Percentiles rank a stretch among this genome's conserved stretches.
Evolutionary conservation across 352 stramenopile species (phyloP).

Genomic region (Thraustochytrium sp.): DNA sequence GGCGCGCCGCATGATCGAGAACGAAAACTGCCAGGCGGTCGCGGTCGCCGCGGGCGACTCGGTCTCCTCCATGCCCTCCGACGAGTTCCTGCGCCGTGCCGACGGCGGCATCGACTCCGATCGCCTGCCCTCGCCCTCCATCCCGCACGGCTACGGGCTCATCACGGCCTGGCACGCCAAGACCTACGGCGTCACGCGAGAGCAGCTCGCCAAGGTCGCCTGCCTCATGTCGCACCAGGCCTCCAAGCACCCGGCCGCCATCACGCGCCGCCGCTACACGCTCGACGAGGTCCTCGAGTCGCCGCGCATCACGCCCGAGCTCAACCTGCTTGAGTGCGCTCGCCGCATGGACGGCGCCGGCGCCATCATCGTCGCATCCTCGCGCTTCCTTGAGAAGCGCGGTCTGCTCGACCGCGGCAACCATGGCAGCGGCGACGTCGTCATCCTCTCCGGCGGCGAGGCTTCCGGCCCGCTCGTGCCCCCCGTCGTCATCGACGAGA

Average conservation of each 20-base stretch:
- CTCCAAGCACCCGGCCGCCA: conserved; percentile 46
- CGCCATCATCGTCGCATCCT: conserved; percentile 50
- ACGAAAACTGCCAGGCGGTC: conserved; percentile 52
- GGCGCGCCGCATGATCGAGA: conserved; percentile 53
- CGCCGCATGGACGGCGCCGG: conserved; percentile 52
- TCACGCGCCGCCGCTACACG: conserved; percentile 46
- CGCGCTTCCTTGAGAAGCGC: conserved; percentile 50
- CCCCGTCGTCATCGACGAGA: conserved; percentile 51
- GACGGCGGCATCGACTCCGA: conserved; percentile 45
- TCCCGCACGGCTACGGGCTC: conserved; percentile 52
- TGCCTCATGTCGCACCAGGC: conserved; percentile 54
- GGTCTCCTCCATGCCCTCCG: conserved; percentile 48
- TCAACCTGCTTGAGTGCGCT: conserved; percentile 52
- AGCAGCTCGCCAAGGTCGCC: conserved; percentile 51
- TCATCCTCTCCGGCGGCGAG: conserved; percentile 53
- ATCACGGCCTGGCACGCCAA: conserved; percentile 55
- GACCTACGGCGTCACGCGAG: conserved; percentile 50
- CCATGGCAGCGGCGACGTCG: conserved; percentile 31
- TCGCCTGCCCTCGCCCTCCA: conserved; percentile 39
- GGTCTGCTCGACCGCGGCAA: conserved; percentile 46
- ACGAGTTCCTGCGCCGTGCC: conserved; percentile 51
- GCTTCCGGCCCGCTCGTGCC: conserved; percentile 53
- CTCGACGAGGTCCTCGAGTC: conserved; percentile 49
- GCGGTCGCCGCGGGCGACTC: conserved; percentile 55
- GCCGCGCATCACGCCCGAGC: conserved; percentile 14